Conservation (phyloP, 2,329 filamentous ascomycete genomes). For the Botrytis fabae region DNA sequence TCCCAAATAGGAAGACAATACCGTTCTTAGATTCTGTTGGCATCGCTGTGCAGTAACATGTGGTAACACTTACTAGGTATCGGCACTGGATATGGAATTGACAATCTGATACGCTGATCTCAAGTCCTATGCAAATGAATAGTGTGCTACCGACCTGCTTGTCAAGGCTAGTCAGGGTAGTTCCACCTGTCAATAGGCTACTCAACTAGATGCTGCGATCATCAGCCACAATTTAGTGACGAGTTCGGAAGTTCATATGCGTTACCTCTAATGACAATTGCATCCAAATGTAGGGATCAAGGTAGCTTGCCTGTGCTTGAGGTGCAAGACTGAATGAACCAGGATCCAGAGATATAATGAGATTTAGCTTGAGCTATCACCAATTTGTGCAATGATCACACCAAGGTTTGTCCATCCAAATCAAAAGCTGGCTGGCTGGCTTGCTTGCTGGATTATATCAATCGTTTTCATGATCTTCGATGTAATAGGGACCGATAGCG, state of each 20-base stretch:
- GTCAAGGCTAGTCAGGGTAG: neutral
- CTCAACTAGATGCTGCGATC: neutral
- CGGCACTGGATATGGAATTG: neutral
- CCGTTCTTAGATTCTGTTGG: neutral
- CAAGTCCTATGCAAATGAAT: neutral
- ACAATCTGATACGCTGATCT: conserved; percentile 10
- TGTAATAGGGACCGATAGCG: neutral
- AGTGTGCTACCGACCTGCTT: neutral
- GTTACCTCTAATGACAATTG: neutral
- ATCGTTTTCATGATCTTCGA: neutral
- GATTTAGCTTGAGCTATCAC: neutral
- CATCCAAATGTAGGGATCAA: neutral
- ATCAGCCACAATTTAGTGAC: neutral
- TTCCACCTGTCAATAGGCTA: neutral
- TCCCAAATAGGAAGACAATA: neutral
- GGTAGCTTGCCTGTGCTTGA: neutral
- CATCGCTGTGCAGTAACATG: neutral
- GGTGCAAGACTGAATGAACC: neutral
- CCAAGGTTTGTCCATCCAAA: neutral
- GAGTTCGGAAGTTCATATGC: neutral
- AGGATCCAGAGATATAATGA: neutral
- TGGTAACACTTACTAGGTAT: neutral
- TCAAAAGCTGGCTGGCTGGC: neutral
- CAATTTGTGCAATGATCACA: neutral
- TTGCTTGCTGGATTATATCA: neutral